phyloP scores from a whole-genome alignment of 805 yeast species.

The Metschnikowia noctiluminum region DNA sequence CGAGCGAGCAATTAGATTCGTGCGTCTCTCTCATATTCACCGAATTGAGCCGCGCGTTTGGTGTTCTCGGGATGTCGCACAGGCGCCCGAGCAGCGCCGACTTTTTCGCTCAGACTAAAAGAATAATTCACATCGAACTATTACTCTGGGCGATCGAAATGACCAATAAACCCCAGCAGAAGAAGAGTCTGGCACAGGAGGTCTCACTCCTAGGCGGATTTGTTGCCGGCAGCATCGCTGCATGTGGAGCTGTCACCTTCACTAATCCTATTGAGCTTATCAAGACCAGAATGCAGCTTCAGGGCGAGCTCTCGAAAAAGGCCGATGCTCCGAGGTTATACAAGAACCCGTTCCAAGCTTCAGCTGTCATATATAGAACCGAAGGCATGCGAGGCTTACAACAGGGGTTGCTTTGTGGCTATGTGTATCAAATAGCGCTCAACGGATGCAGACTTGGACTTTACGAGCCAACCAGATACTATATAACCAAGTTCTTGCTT shows the following conservation, averaged over 20 bases:
- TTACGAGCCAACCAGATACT: constrained; percentile 80
- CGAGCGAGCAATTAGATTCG: too few species aligned
- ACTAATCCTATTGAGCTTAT: constrained; percentile 95
- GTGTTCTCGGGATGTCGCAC: not conserved
- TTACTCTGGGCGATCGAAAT: not conserved
- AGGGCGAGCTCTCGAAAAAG: constrained; percentile 76
- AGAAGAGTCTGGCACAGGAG: constrained; percentile 20
- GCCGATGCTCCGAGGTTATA: constrained; percentile 53
- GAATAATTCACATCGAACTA: not conserved
- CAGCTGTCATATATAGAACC: constrained; percentile 62
- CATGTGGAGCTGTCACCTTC: constrained; percentile 96
- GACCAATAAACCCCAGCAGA: constrained; percentile 4
- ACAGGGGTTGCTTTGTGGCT: constrained; percentile 86
- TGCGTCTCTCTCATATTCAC: not conserved
- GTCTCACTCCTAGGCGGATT: constrained; percentile 75
- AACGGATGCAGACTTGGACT: constrained; percentile 94
- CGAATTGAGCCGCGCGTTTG: not conserved
- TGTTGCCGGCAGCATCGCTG: constrained; percentile 82
- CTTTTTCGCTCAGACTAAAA: not conserved
- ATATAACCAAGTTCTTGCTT: constrained; percentile 51
- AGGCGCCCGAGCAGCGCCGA: constrained; percentile 3
- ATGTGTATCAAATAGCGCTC: constrained; percentile 82
- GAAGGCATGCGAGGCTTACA: constrained; percentile 90
- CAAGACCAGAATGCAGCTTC: constrained; percentile 94
- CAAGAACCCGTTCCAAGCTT: constrained; percentile 83